These are phyloP conservation scores for Aspergillus tubingensis DNA, from an alignment of 2,329 filamentous ascomycete species.

Conservation along the genomic window DNA sequence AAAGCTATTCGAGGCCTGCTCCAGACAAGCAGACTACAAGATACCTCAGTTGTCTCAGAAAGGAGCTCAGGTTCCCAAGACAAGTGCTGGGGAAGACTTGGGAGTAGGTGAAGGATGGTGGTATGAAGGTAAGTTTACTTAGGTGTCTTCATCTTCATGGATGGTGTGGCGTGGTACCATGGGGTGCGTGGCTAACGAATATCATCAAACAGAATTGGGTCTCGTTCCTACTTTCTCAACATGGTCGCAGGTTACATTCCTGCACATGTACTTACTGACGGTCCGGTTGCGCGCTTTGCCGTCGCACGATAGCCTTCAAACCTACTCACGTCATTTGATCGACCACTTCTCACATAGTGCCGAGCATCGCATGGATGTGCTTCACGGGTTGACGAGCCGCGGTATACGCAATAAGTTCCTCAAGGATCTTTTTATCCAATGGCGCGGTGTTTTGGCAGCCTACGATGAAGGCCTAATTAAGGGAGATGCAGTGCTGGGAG, in stretches of 20 bases:
- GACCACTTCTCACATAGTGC: slow-evolving; percentile 80
- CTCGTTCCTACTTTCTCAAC: slow-evolving; percentile 87
- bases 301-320: slow-evolving; percentile 64
- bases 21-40: slow-evolving; percentile 71
- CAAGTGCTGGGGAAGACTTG: slow-evolving; percentile 78
- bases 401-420: slow-evolving; percentile 62
- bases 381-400: slow-evolving; percentile 53
- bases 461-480: slow-evolving; percentile 51
- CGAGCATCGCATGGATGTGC: slow-evolving; percentile 66
- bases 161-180: background rate
- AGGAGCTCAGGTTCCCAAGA: slow-evolving; percentile 67
- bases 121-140: slow-evolving; percentile 68
- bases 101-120: slow-evolving; percentile 75
- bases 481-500: slow-evolving; percentile 50
- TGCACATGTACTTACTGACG: slow-evolving; percentile 91
- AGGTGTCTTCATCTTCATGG: background rate
- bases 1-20: slow-evolving; percentile 74
- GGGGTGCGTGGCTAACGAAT: background rate
- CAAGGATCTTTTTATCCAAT: slow-evolving; percentile 91
- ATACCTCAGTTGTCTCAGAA: slow-evolving; percentile 69
- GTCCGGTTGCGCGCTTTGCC: slow-evolving; percentile 78
- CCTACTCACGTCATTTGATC: slow-evolving; percentile 86
- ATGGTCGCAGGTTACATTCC: slow-evolving; percentile 94
- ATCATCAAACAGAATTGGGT: slow-evolving; percentile 63
- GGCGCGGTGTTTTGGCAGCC: slow-evolving; percentile 80